Evolutionary conservation across 2,329 filamentous ascomycete genomes (phyloP), one percentile per base, ranked within the genome.

Genomic region (Botryotinia convoluta): DNA sequence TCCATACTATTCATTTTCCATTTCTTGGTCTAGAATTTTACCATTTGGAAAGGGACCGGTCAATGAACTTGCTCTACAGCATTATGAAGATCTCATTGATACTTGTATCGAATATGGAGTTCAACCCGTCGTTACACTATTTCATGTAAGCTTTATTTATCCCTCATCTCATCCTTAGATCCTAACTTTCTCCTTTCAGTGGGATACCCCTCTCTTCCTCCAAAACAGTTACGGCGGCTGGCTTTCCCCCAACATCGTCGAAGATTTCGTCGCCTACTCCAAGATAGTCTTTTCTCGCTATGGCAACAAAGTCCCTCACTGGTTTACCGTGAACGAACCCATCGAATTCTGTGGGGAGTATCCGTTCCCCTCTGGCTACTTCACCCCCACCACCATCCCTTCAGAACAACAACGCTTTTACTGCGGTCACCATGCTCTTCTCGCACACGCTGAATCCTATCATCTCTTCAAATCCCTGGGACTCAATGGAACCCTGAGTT

Each of bases 281-380:
- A 84, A 86, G 73, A 82, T 87, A 16, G 82, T 85, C 29, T 84
- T 87, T 81, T 81, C 83, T 1, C 84, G 86, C 72, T 88, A 84
- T 74, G 84, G 84, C 2, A 85, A 87, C 69, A 83, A 85, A 1
- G 85, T 88, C 0, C 82, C 85, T 0, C 81, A 84, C 4, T 87
- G 85, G 85, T 85, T 84, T 76, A 87, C 86, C 3, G 86, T 86
- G 76, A 87, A 88, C 76, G 86, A 88, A 79, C 86, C 86, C 1
- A 75, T 82, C 8, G 77, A 83, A 0, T 82, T 82, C 67, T 80
- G 79, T 54, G 65, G 65, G 7, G 63, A 18, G 44, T 74, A 73
- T 62, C 71, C 57, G 3, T 59, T 65, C 14, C 82, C 82, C 6
- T 74, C 77, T n/a, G 74, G 80, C 65, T 83, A 83, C 74, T 84